Evolutionary conservation across 2,329 filamentous ascomycete genomes (phyloP), one percentile per base, ranked within the genome.

Genomic region (Colletotrichum tropicicola): DNA sequence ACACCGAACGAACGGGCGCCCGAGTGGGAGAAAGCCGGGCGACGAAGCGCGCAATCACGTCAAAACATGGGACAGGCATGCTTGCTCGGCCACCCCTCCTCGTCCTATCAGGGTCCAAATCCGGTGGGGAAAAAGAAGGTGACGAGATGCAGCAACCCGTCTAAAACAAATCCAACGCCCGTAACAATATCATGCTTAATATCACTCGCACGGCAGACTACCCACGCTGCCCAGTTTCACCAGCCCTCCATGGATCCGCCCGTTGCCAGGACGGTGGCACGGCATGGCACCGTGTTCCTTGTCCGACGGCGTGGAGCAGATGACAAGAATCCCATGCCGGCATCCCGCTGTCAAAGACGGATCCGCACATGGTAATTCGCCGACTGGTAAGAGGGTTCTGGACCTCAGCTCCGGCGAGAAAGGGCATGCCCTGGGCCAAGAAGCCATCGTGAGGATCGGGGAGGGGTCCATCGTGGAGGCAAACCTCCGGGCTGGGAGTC

Each of bases 261-360:
- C 17, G 27, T 35, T 9, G 52, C 27, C 17, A n/a, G 12, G 30
- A 15, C 27, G 19, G 9, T 6, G 35, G 25, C 25, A 17, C 45
- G 35, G 32, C 39, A 23, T 37, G 32, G 25, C n/a, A 59, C 45
- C 15, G 45, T 41, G 45, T 30, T 19, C n/a, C 30, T 35, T 32
- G 48, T 54, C 25, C 35, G 19, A 54, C 19, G 37, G 39, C 27
- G 37, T 21, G 13, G 41, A 21, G 5, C 9, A 51, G 28, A 23
- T 37, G 30, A 9, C 35, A 58, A 62, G 21, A 51, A 27, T 13
- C 52, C 58, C 44, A 21, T 49, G 60, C 55, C 39, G 13, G 55
- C 55, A 59, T 59, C 23, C 55, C 56, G 48, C 41, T 60, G 56
- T 54, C 56, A 54, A 52, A n/a, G 12, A 49, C 25, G 47, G 60